A percentile compares a stretch with the other conserved stretches of the same genome.
Evolutionary conservation across 2,329 filamentous ascomycete species (phyloP).

Genomic region (Graphiopsis chlorocephala): DNA sequence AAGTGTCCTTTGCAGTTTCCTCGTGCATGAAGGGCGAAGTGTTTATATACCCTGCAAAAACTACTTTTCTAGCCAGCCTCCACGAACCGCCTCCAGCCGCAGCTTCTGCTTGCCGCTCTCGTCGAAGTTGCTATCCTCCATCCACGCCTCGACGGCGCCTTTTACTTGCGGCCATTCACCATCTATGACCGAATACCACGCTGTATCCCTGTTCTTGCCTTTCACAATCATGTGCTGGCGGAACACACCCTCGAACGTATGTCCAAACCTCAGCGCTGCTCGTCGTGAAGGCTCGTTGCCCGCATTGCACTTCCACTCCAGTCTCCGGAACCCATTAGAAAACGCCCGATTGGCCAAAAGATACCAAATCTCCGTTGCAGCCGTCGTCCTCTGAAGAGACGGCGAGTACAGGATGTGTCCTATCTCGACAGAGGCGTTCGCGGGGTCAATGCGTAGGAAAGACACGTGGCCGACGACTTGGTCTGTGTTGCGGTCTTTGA

Average conservation of each 20-base stretch:
- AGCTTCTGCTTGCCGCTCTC: conserved; percentile 50
- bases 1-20: not conserved
- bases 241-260: conserved; percentile 59
- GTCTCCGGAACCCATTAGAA: conserved; percentile 50
- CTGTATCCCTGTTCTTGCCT: conserved; percentile 57
- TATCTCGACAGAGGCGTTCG: conserved; percentile 55
- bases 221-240: conserved; percentile 61
- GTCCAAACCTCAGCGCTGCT: conserved; percentile 58
- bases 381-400: conserved; percentile 52
- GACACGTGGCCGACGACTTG: conserved; percentile 40
- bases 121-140: conserved; percentile 57
- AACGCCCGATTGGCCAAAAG: conserved; percentile 55
- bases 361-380: conserved; percentile 58
- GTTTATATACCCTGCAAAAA: not conserved
- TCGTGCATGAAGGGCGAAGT: not conserved
- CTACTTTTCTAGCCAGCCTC: not conserved
- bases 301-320: conserved; percentile 64
- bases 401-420: conserved; percentile 55
- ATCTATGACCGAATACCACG: conserved; percentile 59
- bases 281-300: conserved; percentile 54
- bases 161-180: conserved; percentile 56
- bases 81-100: conserved; percentile 41
- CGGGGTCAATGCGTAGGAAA: conserved; percentile 48
- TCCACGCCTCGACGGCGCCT: conserved; percentile 53
- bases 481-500: conserved; percentile 30